Conservation (phyloP, 106 monocot species). For the Gastrodia elata region DNA sequence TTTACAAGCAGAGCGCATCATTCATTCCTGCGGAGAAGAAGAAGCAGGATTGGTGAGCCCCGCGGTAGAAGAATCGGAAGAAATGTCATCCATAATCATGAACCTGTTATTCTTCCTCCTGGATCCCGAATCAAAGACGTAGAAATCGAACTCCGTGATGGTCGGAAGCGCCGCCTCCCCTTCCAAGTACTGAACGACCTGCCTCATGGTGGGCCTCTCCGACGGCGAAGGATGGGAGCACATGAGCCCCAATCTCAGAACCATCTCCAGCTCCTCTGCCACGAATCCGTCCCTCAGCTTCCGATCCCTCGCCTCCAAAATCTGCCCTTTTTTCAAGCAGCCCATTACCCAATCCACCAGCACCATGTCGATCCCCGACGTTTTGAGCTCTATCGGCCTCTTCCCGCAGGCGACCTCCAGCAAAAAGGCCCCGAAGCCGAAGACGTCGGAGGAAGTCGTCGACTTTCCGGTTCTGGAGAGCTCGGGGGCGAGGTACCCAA, state of each 20-base stretch:
- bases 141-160: conserved; percentile 1
- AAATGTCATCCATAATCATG: background rate
- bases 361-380: background rate
- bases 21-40: too few species aligned
- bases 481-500: conserved; percentile 20
- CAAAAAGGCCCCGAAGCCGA: conserved; percentile 18
- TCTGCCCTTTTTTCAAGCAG: conserved; percentile 6
- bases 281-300: background rate
- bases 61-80: background rate
- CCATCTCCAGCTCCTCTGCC: conserved; percentile 12
- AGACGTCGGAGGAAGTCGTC: conserved; percentile 11
- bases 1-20: too few species aligned
- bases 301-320: conserved; percentile 9
- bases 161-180: conserved; percentile 10
- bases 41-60: background rate
- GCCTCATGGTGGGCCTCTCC: conserved; percentile 19
- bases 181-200: conserved; percentile 16
- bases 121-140: conserved; percentile 4
- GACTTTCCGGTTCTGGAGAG: conserved; percentile 14
- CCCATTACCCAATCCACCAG: conserved; percentile 18
- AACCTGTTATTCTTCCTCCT: conserved; percentile 7
- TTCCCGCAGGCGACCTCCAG: conserved; percentile 22
- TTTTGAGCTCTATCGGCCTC: conserved; percentile 14
- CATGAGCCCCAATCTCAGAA: conserved; percentile 12
- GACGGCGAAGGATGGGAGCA: conserved; percentile 17